Percentiles rank a stretch among this genome's conserved stretches.
These are phyloP conservation scores for Stephania yunnanensis DNA, from an alignment of 164 flowering plant genomes.

Conservation along the genomic window DNA sequence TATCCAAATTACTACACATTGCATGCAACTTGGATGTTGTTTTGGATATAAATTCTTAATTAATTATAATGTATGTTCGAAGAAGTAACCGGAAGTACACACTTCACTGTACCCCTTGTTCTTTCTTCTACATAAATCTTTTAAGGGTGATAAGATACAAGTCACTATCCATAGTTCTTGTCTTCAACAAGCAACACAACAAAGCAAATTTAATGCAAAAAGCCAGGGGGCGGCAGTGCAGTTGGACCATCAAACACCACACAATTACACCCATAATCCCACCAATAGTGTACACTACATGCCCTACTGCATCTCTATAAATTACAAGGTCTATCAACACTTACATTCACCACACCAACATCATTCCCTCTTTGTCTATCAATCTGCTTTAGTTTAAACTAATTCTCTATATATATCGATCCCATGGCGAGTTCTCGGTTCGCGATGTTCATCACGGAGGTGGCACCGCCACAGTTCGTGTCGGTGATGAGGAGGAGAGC, in stretches of 20 bases:
- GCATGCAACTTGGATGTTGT: not conserved
- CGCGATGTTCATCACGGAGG: conserved; percentile 36
- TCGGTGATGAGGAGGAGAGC: conserved; percentile 39
- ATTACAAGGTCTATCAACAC: not conserved
- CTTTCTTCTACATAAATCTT: too few species aligned
- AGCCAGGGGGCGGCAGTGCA: not conserved
- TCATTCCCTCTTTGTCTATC: not conserved
- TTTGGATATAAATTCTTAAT: not conserved
- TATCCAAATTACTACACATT: not conserved
- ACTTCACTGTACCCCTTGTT: too few species aligned
- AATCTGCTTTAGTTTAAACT: not conserved
- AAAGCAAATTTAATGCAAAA: not conserved
- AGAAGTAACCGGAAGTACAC: too few species aligned
- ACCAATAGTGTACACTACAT: not conserved
- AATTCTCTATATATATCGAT: not conserved
- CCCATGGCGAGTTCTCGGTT: conserved; percentile 38
- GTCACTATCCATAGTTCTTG: not conserved
- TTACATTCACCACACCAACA: not conserved
- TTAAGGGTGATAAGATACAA: not conserved
- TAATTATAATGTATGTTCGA: too few species aligned
- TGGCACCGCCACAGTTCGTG: conserved; percentile 48
- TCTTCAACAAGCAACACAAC: not conserved
- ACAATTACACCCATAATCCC: not conserved
- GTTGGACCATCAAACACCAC: not conserved
- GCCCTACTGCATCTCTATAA: not conserved